phyloP scores from a whole-genome alignment of 2,329 filamentous ascomycete genomes.

The Fusarium pseudonygamai region DNA sequence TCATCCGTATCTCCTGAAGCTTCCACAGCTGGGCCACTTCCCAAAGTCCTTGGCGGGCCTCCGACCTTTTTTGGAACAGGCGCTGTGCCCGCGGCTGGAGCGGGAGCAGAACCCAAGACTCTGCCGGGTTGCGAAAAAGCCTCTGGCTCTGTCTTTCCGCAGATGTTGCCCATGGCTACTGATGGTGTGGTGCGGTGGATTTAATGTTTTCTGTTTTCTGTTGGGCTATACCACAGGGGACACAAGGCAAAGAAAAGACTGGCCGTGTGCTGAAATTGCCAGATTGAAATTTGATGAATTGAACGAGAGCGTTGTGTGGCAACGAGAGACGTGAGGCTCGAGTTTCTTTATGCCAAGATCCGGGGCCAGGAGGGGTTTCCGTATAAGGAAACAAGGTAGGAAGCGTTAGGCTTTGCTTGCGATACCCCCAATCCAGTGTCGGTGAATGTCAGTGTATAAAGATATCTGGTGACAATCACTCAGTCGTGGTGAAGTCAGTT shows the following conservation, averaged over 20 bases:
- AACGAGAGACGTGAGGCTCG: conserved; percentile 18
- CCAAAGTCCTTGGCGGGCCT: conserved; percentile 71
- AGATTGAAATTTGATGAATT: neutral
- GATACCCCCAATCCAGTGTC: neutral
- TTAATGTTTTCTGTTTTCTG: neutral
- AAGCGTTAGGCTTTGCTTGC: neutral
- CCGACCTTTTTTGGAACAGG: conserved; percentile 63
- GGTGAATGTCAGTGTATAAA: neutral
- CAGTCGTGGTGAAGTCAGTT: neutral
- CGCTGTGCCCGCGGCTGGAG: conserved; percentile 58
- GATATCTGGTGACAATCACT: neutral
- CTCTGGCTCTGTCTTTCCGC: conserved; percentile 78
- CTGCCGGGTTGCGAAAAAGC: conserved; percentile 79
- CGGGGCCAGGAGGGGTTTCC: conserved; percentile 22
- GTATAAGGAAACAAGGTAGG: neutral
- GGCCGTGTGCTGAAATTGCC: neutral
- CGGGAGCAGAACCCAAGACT: conserved; percentile 67
- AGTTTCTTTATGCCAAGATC: conserved; percentile 25
- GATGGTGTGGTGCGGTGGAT: neutral
- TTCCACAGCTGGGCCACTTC: conserved; percentile 54
- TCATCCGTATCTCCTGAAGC: conserved; percentile 57
- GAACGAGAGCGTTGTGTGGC: conserved; percentile 4
- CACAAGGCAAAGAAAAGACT: neutral
- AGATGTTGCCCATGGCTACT: conserved; percentile 81
- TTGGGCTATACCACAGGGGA: neutral